These are phyloP conservation scores for Martensiomyces pterosporus DNA, from an alignment of 192 early-diverging fungal genomes.

Conservation along the genomic window DNA sequence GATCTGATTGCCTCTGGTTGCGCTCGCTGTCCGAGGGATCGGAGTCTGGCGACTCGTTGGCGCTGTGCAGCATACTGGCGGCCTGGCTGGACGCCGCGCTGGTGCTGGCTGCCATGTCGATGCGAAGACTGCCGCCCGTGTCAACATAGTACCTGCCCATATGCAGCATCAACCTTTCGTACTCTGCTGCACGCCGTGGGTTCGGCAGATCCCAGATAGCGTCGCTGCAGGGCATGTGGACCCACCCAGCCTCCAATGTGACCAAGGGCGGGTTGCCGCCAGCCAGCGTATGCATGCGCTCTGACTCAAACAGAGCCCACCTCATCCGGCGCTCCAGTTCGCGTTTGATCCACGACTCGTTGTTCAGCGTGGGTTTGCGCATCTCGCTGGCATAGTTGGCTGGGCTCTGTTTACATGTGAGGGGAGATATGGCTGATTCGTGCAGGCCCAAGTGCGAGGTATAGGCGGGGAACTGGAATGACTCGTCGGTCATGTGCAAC, in stretches of 20 bases:
- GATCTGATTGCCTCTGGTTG: not conserved
- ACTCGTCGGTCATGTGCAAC: slow-evolving; percentile 50
- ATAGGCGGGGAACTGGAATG: slow-evolving; percentile 49
- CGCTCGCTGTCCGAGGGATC: not conserved
- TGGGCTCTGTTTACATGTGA: slow-evolving; percentile 43
- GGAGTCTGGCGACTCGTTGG: not conserved
- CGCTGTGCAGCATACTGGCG: not conserved
- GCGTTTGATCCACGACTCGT: slow-evolving; percentile 40
- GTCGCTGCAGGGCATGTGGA: slow-evolving; percentile 52
- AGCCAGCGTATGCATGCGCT: slow-evolving; percentile 43
- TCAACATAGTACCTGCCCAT: slow-evolving; percentile 52
- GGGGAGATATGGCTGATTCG: slow-evolving; percentile 42
- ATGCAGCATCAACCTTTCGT: slow-evolving; percentile 49
- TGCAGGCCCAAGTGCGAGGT: slow-evolving; percentile 50
- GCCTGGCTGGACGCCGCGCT: slow-evolving; percentile 1
- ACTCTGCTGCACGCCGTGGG: slow-evolving; percentile 45
- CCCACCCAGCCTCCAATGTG: slow-evolving; percentile 49
- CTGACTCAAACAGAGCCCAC: slow-evolving; percentile 49
- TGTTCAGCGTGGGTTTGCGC: slow-evolving; percentile 42
- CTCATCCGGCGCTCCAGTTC: slow-evolving; percentile 49
- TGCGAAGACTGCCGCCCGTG: slow-evolving; percentile 45
- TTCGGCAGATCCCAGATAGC: slow-evolving; percentile 33
- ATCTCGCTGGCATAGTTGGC: slow-evolving; percentile 41
- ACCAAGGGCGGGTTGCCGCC: slow-evolving; percentile 47
- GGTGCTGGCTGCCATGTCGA: slow-evolving; percentile 29